Evolutionary conservation across 2,329 filamentous ascomycete species (phyloP), one percentile per base, ranked within the genome.

Genomic region (Fusarium sp.): DNA sequence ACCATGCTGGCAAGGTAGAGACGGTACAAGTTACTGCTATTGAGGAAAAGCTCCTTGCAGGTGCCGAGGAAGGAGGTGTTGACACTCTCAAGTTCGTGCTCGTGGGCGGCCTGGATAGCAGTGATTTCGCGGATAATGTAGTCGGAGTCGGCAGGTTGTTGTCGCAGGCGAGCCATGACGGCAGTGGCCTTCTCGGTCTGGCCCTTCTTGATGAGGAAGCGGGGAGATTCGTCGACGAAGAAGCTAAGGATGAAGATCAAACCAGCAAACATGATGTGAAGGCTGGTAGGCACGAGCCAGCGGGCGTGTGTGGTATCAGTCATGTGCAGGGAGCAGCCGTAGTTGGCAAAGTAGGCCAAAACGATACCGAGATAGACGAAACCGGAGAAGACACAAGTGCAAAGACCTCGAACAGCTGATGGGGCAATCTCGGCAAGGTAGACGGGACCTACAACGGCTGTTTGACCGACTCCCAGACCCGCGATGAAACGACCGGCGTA

Each of bases 1-100:
- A 69, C 67, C 53, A 70, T 70, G 8, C 68, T 60, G 10, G 67
- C 65, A 20, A 70, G 67, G 6, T 70, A 69, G 0, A 70, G 52
- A 4, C 67, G 62, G 23, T 66, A 50, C 3, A 70, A 45, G 20
- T 70, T 70, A n/a, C 62, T 70, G n/a, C 46, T 11, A 38, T 70
- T 62, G 23, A 64, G 31, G 26, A 70, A 68, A 1, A 65, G 47
- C 41, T 65, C 62, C 36, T 65, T 65, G 53, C 55, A 54, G 5
- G 62, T 47, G n/a, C 46, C 61, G 6, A 65, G 6, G 20, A 65
- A 65, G 7, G 61, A 47, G 12, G 28, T 54, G 20, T 60, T 47
- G 36, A 65, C 61, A 3, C 54, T 65, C 16, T 65, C 62, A 31
- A 65, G 46, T 16, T 65, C 54, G 20, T 65, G 53, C 15, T 60